Evolutionary conservation across 140 eudicot species (phyloP), one percentile per base, ranked within the genome.

Genomic region (Stevia rebaudiana): DNA sequence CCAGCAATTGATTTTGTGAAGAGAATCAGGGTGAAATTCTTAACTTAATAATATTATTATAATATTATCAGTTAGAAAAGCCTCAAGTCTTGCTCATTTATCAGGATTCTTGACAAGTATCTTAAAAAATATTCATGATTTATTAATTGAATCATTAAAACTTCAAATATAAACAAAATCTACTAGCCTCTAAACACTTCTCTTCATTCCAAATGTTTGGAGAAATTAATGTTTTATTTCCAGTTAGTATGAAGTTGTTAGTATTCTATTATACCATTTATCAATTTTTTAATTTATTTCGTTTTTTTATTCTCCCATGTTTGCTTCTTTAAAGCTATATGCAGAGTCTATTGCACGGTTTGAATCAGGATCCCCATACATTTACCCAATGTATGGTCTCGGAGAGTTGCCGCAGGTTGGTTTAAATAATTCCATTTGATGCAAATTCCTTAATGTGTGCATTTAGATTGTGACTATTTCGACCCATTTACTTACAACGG

Each of bases 341-440:
- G 97, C 95, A 46, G 92, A 89, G 75, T 89, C 97, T 9, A 61
- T 89, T 71, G 95, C 97, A 10, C 95, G 97, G 33, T 89, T 86
- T 59, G 89, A 81, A 70, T 79, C 87, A 51, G 95, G 95, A 65
- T 89, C 97, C 4, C 97, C 97, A 40, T 89, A 89, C 60, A 86
- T 89, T 42, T 89, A 89, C 64, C 92, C 97, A 5, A 56, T 89
- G 85, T 89, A 89, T 80, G 97, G 97, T 31, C 87, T 89, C 7
- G 97, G 95, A 73, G 97, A 89, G 77, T 71, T 90, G 75, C 97
- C 95, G 63, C 97, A 90, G 97, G 97, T 89, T 80, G 46, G 78
- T 59, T 43, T 46, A 21, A 36, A 5, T 42, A 37, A 48, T 37
- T 77, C 40, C 12, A 7, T 71, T 43, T 40, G 60, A 43, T 73